Conservation (phyloP, 305 asterid genomes). For the Fraxinus baroniana region DNA sequence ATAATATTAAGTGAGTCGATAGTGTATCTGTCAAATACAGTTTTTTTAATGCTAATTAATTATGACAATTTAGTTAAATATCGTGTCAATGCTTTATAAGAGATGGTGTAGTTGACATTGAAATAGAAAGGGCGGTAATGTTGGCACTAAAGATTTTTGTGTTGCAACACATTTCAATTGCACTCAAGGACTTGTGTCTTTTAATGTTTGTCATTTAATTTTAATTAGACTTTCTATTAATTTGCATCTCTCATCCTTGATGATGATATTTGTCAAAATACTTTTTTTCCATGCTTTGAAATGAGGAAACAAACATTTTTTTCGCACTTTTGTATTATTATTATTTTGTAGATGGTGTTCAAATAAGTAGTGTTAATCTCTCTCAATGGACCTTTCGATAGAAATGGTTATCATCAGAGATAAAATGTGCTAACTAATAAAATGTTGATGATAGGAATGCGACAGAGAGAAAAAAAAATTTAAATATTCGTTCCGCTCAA, state of each 20-base stretch:
- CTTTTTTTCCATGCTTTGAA: no score
- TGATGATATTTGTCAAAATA: neutral
- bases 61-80: neutral
- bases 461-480: neutral
- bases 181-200: neutral
- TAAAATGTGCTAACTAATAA: neutral
- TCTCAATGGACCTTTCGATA: neutral
- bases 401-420: neutral
- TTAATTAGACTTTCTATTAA: no score
- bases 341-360: neutral
- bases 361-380: neutral
- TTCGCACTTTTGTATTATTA: neutral
- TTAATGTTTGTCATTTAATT: neutral
- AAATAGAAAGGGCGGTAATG: neutral
- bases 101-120: neutral
- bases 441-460: neutral
- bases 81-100: neutral
- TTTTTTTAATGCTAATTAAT: no score
- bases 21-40: neutral
- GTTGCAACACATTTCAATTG: no score
- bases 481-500: no score
- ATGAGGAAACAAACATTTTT: neutral
- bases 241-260: neutral
- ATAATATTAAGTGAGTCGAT: neutral
- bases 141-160: neutral